Conservation (phyloP, 345 rosid genomes). For the Syzygium oleosum region DNA sequence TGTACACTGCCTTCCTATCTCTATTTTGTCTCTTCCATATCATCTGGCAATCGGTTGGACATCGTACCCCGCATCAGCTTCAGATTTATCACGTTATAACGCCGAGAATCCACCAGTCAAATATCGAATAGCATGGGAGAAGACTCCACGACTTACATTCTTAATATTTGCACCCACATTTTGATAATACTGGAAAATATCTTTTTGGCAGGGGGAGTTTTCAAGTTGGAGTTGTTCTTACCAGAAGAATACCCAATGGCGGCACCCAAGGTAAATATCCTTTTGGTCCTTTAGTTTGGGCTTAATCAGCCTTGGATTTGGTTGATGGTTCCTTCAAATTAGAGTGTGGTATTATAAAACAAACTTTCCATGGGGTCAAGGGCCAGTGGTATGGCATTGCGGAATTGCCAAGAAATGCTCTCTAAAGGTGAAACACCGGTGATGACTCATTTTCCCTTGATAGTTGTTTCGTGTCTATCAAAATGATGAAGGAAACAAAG, state of each 20-base stretch:
- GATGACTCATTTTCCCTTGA: not conserved
- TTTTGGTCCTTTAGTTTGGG: not conserved
- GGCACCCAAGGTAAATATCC: constrained; percentile 79
- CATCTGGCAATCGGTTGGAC: not conserved
- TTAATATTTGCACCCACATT: no score
- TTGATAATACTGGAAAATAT: not conserved
- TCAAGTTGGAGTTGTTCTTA: constrained; percentile 96
- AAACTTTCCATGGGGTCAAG: not conserved
- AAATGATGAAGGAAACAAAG: not conserved
- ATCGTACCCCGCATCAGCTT: no score
- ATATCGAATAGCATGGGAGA: no score
- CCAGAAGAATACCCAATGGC: constrained; percentile 99
- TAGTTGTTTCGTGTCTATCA: not conserved
- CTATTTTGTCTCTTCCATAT: not conserved
- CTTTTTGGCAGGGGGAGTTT: constrained; percentile 71
- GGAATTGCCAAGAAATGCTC: not conserved
- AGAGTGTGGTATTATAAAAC: not conserved
- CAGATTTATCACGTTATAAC: no score
- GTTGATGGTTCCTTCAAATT: not conserved
- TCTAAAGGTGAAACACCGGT: not conserved
- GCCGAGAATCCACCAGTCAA: no score
- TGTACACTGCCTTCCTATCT: not conserved
- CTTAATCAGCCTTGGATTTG: not conserved
- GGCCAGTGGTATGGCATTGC: not conserved
- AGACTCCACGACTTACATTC: no score